A percentile compares a stretch with the other conserved stretches of the same genome.
phyloP scores from a whole-genome alignment of 441 rosid genomes.

The Gossypium trilobum region DNA sequence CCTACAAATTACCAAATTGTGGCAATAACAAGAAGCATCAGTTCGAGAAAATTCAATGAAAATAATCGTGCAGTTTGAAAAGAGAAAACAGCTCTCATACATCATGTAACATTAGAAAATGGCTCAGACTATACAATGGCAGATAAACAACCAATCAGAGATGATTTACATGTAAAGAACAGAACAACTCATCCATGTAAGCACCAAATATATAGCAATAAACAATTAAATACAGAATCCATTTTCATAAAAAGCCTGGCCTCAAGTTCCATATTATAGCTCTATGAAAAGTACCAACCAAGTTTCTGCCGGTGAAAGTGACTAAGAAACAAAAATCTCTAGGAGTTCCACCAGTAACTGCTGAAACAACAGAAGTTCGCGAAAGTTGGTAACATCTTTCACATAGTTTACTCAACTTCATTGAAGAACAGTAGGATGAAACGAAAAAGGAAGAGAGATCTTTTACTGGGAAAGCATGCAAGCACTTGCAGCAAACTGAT shows the following conservation, averaged over 20 bases:
- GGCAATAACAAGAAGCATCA: slow-evolving; percentile 4
- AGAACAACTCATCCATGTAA: neutral
- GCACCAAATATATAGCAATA: neutral
- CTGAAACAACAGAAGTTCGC: neutral
- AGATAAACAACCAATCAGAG: neutral
- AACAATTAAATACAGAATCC: neutral
- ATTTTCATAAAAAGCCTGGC: neutral
- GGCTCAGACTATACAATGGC: neutral
- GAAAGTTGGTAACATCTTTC: neutral
- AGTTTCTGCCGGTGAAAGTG: neutral
- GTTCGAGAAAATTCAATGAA: neutral
- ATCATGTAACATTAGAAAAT: neutral
- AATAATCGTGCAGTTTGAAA: neutral
- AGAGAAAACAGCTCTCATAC: neutral
- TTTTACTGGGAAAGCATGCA: neutral
- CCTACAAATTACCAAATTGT: slow-evolving; percentile 28
- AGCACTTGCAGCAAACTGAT: neutral
- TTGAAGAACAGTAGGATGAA: neutral
- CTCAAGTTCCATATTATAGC: neutral
- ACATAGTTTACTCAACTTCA: neutral
- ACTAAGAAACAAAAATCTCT: neutral
- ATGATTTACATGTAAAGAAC: neutral
- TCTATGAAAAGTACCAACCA: neutral
- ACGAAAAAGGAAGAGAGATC: neutral
- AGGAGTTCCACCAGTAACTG: neutral